Conservation (phyloP, 2,329 filamentous ascomycete genomes). For the Cladobotryum mycophilum region DNA sequence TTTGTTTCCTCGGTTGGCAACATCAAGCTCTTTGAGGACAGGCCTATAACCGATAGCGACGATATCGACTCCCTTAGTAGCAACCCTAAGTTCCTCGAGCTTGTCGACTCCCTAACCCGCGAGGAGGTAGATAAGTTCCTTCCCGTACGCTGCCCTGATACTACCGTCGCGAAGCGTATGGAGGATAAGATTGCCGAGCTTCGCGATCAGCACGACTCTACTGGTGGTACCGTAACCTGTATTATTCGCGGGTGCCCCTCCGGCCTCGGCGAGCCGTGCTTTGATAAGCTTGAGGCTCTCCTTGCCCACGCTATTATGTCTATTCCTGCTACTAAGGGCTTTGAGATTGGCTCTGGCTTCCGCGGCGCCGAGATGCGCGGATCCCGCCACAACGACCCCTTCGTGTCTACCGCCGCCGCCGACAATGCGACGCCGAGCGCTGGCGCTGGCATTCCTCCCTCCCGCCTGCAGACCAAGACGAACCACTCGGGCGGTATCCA, state of each 20-base stretch:
- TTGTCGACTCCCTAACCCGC: constrained; percentile 68
- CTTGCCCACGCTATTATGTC: constrained; percentile 91
- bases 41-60: too few relatives aligned
- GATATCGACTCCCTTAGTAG: constrained; percentile 48
- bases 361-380: constrained; percentile 78
- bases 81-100: constrained; percentile 73
- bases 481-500: constrained; percentile 95
- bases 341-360: constrained; percentile 92
- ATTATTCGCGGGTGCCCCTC: constrained; percentile 84
- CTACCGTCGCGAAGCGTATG: constrained; percentile 64
- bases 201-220: constrained; percentile 75
- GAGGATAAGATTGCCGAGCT: constrained; percentile 70
- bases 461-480: constrained; percentile 74
- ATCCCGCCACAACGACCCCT: constrained; percentile 79
- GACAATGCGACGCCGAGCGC: constrained; percentile 38
- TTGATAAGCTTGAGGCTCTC: constrained; percentile 90
- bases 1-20: constrained; percentile 81
- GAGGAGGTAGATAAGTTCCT: constrained; percentile 72
- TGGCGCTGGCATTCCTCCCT: constrained; percentile 42
- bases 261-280: constrained; percentile 87
- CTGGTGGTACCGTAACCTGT: constrained; percentile 90
- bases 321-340: constrained; percentile 92
- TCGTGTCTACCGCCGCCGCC: constrained; percentile 20
- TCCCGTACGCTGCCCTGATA: constrained; percentile 79
- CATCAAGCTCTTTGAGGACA: constrained; percentile 31